Conservation (phyloP, 495 filamentous ascomycete species). For the Corynascus novoguineensis region DNA sequence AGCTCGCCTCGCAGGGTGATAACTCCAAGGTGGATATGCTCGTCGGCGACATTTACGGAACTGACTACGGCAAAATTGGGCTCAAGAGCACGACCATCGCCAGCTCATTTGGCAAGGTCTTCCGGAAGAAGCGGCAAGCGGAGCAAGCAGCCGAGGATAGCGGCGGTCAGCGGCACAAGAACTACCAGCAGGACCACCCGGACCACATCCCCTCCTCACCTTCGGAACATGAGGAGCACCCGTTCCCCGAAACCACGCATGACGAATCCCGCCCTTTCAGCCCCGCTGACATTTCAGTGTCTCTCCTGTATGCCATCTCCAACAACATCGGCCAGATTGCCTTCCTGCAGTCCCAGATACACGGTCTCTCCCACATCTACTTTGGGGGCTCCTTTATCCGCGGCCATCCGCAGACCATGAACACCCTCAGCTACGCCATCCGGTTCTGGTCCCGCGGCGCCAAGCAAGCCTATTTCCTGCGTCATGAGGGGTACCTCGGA, state of each 20-base stretch:
- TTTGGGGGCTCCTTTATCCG: conserved; percentile 97
- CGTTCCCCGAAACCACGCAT: background rate
- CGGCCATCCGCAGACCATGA: conserved; percentile 94
- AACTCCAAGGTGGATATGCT: conserved; percentile 94
- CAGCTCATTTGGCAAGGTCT: conserved; percentile 93
- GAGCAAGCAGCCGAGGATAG: conserved; percentile 75
- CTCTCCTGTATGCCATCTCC: conserved; percentile 73
- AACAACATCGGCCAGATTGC: conserved; percentile 99
- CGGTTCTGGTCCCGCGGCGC: conserved; percentile 92
- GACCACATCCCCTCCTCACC: conserved; percentile 13
- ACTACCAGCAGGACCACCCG: conserved; percentile 26
- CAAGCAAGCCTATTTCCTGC: conserved; percentile 91
- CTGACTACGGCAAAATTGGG: conserved; percentile 91
- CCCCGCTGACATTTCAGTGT: conserved; percentile 47
- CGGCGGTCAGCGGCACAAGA: conserved; percentile 53
- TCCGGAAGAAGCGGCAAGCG: conserved; percentile 70
- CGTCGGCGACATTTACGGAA: conserved; percentile 96
- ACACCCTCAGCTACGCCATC: conserved; percentile 91
- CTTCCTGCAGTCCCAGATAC: conserved; percentile 89
- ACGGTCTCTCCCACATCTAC: conserved; percentile 85
- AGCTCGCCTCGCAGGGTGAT: conserved; percentile 88
- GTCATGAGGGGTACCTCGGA: conserved; percentile 96
- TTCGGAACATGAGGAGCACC: conserved; percentile 5
- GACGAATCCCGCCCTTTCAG: conserved; percentile 35
- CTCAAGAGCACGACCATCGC: conserved; percentile 91